These are phyloP conservation scores for Dioscorea dumetorum DNA, from an alignment of 106 monocot genomes.

Conservation along the genomic window DNA sequence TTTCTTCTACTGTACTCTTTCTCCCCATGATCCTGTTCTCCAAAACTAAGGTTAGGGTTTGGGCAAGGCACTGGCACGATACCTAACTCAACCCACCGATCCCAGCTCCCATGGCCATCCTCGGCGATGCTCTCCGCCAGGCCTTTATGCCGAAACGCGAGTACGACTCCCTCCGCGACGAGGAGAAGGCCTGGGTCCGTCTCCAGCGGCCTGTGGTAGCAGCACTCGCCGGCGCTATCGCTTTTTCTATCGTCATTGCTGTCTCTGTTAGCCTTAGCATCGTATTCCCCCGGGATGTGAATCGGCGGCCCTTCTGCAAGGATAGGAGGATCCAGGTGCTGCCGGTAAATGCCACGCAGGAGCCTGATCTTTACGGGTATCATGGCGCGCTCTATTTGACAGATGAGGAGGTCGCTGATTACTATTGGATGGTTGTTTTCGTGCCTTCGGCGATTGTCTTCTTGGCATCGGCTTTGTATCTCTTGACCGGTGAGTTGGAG, in stretches of 20 bases:
- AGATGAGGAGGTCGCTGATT: conserved; percentile 74
- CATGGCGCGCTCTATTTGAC: conserved; percentile 77
- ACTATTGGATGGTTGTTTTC: conserved; percentile 94
- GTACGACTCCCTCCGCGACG: conserved; percentile 58
- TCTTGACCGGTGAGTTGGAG: conserved; percentile 55
- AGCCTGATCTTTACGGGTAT: conserved; percentile 36
- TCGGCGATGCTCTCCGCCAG: conserved; percentile 82
- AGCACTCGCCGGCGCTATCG: conserved; percentile 18
- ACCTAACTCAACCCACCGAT: no score
- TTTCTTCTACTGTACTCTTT: no score
- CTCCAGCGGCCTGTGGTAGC: conserved; percentile 41
- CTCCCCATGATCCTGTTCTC: no score
- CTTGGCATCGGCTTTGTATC: conserved; percentile 49
- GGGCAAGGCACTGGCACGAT: no score
- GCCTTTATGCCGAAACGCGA: conserved; percentile 77
- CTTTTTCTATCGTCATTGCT: conserved; percentile 33
- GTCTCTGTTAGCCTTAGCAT: conserved; percentile 53
- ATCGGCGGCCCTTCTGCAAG: conserved; percentile 60
- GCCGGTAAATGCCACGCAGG: conserved; percentile 31
- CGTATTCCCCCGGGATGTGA: conserved; percentile 56
- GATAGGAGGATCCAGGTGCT: conserved; percentile 47
- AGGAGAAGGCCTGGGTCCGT: conserved; percentile 54
- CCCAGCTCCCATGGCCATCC: conserved; percentile 39
- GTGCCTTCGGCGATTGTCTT: conserved; percentile 67
- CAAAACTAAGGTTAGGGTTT: no score